Evolutionary conservation across 2,329 filamentous ascomycete genomes (phyloP).

Genomic region (Aspergillus pseudonomiae): DNA sequence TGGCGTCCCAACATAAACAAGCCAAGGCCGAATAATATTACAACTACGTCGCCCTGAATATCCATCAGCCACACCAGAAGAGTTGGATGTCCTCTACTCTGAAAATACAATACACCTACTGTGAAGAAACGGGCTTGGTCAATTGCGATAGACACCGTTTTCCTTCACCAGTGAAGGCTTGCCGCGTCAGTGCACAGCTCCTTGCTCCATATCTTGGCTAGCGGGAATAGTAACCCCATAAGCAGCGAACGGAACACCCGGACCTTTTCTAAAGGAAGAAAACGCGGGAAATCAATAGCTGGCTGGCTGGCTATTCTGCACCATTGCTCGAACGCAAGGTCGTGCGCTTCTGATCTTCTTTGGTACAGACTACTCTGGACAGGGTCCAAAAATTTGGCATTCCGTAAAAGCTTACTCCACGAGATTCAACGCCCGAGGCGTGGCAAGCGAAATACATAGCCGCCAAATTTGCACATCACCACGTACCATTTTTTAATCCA

Average conservation of each 20-base stretch:
- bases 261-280: neutral
- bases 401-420: neutral
- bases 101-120: neutral
- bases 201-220: neutral
- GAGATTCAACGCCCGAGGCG: neutral
- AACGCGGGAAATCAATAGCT: neutral
- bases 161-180: neutral
- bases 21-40: neutral
- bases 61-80: neutral
- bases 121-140: neutral
- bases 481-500: neutral
- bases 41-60: neutral
- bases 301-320: neutral
- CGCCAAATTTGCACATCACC: neutral
- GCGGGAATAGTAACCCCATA: neutral
- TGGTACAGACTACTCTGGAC: neutral
- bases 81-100: neutral
- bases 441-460: constrained; percentile 4
- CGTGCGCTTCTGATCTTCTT: neutral
- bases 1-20: too few relatives aligned
- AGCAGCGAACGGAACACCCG: neutral
- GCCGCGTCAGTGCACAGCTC: constrained; percentile 1
- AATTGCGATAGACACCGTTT: neutral
- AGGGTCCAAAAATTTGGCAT: neutral
- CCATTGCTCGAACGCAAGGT: neutral